Conservation (phyloP, 2,329 filamentous ascomycete genomes). For the Sclerotinia glacialis region DNA sequence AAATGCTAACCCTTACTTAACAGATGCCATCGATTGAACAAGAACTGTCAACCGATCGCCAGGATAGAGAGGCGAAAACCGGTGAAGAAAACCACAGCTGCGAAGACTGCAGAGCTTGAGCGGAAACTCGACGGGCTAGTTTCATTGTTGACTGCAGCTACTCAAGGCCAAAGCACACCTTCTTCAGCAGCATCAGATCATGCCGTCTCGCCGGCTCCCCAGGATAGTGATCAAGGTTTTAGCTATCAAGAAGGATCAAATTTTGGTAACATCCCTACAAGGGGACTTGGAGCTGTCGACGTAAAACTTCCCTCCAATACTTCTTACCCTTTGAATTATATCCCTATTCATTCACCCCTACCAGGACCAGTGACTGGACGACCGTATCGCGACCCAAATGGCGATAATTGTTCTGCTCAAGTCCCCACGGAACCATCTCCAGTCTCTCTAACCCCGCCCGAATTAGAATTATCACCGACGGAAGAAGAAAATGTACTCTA, state of each 20-base stretch:
- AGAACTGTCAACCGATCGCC: conserved; percentile 25
- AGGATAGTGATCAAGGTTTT: background rate
- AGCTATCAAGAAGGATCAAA: background rate
- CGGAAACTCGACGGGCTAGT: conserved; percentile 28
- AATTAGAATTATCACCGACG: conserved; percentile 35
- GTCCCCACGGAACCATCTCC: background rate
- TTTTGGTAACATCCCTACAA: background rate
- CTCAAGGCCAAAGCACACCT: background rate
- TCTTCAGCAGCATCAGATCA: background rate
- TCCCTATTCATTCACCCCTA: background rate
- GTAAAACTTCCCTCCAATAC: conserved; percentile 1
- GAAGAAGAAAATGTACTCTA: conserved; percentile 44
- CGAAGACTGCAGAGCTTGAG: conserved; percentile 27
- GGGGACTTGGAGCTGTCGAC: background rate
- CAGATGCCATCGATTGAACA: conserved; percentile 25
- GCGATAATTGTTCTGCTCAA: background rate
- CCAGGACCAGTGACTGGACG: background rate
- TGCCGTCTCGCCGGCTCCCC: background rate
- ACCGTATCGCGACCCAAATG: background rate
- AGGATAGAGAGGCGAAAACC: conserved; percentile 23
- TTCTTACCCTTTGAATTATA: background rate
- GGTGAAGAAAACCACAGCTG: conserved; percentile 20
- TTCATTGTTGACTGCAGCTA: conserved; percentile 16
- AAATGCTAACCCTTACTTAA: background rate
- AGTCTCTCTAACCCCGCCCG: background rate